Conservation (phyloP, 305 asterid genomes). For the Coffea humblotiana region DNA sequence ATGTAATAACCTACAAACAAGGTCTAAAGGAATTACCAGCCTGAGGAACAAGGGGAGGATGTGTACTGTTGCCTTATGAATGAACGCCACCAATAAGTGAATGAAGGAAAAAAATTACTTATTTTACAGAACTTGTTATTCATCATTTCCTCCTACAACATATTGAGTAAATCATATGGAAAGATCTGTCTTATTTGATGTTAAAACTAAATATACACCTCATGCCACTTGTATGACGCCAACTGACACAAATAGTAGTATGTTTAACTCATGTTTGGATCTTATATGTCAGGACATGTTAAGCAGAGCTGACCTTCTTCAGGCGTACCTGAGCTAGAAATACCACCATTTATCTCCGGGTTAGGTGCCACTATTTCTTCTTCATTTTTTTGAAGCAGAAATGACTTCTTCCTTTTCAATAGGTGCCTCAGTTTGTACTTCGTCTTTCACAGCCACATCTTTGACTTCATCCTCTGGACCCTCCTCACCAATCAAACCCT, state of each 20-base stretch:
- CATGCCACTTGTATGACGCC: neutral
- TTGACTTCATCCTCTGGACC: slow-evolving; percentile 26
- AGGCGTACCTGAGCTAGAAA: slow-evolving; percentile 31
- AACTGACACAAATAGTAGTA: neutral
- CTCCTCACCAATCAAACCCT: slow-evolving; percentile 27
- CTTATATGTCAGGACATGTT: neutral
- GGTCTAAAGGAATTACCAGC: neutral
- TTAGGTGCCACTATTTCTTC: slow-evolving; percentile 13
- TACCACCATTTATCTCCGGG: slow-evolving; percentile 23
- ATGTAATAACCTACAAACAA: neutral
- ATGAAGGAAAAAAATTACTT: neutral
- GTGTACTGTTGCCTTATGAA: too few relatives aligned
- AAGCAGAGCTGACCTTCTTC: slow-evolving; percentile 42
- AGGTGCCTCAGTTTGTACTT: slow-evolving; percentile 32
- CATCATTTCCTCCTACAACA: neutral
- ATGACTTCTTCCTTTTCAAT: slow-evolving; percentile 37
- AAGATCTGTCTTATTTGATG: neutral
- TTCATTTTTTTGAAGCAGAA: slow-evolving; percentile 2
- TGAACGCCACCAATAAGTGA: neutral
- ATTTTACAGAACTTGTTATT: neutral
- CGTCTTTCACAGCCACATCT: slow-evolving; percentile 31
- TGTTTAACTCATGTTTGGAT: neutral
- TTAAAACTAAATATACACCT: neutral
- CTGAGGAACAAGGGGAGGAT: neutral
- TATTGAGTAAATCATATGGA: neutral